A percentile compares a stretch with the other conserved stretches of the same genome.
These are phyloP conservation scores for Hypoxylon fragiforme DNA, from an alignment of 495 filamentous ascomycete species.

Conservation along the genomic window DNA sequence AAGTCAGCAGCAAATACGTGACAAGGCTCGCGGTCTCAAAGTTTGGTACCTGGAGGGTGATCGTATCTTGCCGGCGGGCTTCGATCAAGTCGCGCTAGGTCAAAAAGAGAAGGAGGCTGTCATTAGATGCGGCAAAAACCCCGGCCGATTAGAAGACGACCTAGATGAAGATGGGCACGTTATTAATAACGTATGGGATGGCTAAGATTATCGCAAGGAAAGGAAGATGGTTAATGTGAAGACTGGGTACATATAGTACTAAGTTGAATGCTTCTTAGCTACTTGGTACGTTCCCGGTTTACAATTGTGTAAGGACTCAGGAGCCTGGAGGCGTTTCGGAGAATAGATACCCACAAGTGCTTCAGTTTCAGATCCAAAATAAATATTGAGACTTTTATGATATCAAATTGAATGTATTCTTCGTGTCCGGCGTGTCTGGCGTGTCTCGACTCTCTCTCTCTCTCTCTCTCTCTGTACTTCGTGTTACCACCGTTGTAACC, in stretches of 20 bases:
- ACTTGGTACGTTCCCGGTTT: background rate
- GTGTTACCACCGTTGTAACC: no score
- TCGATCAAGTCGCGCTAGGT: constrained; percentile 53
- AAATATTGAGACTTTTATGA: no score
- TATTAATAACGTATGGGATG: constrained; percentile 37
- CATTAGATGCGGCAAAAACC: constrained; percentile 46
- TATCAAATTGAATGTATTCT: no score
- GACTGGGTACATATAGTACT: no score
- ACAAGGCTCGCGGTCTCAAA: constrained; percentile 69
- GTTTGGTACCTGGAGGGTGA: constrained; percentile 58
- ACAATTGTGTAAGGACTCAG: background rate
- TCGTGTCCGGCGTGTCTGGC: no score
- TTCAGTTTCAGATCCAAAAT: no score
- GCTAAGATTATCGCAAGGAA: background rate
- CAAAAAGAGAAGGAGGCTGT: constrained; percentile 52
- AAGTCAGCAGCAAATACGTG: constrained; percentile 65
- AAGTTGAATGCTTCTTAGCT: no score
- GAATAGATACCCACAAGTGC: constrained; percentile 13
- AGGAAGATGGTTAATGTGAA: background rate
- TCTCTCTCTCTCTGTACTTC: no score
- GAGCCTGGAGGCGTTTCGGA: constrained; percentile 3
- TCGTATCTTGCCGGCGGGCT: constrained; percentile 46
- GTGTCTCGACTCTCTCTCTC: no score
- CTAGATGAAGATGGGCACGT: constrained; percentile 37
- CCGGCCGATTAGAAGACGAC: constrained; percentile 48